These are phyloP conservation scores for Russula sp. DNA, from an alignment of 768 basidiomycete species.

Conservation along the genomic window DNA sequence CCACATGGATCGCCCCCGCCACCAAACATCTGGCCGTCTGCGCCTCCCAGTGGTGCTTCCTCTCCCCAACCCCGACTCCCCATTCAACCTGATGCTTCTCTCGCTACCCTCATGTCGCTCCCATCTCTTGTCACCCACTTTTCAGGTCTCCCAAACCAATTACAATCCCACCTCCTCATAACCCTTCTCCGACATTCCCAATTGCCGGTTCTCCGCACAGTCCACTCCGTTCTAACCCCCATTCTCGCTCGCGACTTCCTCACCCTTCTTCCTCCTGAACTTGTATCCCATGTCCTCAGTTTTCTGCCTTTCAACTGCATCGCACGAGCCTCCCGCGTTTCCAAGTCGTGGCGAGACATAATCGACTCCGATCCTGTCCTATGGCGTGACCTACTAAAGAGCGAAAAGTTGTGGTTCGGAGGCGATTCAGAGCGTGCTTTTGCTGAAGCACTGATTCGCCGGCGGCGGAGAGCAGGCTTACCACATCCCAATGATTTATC, in stretches of 20 bases:
- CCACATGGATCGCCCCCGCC: constrained; percentile 82
- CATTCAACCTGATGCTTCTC: constrained; percentile 74
- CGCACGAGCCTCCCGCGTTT: constrained; percentile 84
- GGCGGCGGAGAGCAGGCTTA: constrained; percentile 47
- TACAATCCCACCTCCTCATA: constrained; percentile 93
- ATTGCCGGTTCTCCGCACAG: constrained; percentile 82
- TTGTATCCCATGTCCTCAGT: constrained; percentile 84
- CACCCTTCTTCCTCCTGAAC: constrained; percentile 85
- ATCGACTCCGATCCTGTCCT: constrained; percentile 88
- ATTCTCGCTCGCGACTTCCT: constrained; percentile 95
- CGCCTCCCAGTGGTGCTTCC: constrained; percentile 73
- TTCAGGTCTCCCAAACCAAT: constrained; percentile 66
- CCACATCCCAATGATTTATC: constrained; percentile 52
- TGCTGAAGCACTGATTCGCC: constrained; percentile 63
- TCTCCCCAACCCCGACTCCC: constrained; percentile 65
- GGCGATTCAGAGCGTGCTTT: constrained; percentile 80
- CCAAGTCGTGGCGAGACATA: constrained; percentile 84
- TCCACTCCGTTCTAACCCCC: constrained; percentile 85
- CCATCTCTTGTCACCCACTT: constrained; percentile 82
- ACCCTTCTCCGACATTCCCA: constrained; percentile 90
- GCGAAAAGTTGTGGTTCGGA: constrained; percentile 86
- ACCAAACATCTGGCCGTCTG: constrained; percentile 74
- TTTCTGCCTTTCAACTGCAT: constrained; percentile 81
- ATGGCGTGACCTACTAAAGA: constrained; percentile 84
- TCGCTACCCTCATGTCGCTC: constrained; percentile 83